A percentile compares a stretch with the other conserved stretches of the same genome.
Evolutionary conservation across 139 green algal genomes (phyloP).

Genomic region (Edaphochlamys debaryana): DNA sequence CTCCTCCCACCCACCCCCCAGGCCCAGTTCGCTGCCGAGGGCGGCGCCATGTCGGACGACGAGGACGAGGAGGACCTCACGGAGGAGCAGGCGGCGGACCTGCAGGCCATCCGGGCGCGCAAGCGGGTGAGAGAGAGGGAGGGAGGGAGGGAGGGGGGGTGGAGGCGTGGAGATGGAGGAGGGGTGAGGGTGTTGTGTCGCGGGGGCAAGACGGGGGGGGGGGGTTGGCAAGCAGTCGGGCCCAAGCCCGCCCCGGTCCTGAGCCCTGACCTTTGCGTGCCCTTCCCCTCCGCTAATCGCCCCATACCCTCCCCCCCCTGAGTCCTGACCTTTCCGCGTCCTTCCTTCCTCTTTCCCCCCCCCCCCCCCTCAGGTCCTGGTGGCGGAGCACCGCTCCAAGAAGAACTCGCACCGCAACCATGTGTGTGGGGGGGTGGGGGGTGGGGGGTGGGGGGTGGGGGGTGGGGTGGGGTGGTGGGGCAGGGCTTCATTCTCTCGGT

Average conservation of each 20-base stretch:
- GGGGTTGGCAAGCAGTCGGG: no score
- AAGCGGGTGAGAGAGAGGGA: constrained; percentile 73
- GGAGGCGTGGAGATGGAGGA: no score
- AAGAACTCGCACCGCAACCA: constrained; percentile 61
- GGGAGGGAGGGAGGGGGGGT: no score
- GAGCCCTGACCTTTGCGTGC: no score
- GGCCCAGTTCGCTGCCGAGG: constrained; percentile 36
- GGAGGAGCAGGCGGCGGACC: constrained; percentile 75
- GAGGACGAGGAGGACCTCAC: constrained; percentile 75
- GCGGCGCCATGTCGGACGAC: constrained; percentile 46
- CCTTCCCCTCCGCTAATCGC: no score
- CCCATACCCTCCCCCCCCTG: no score
- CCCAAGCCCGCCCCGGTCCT: no score
- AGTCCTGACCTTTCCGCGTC: no score
- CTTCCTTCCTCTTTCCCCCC: not conserved
- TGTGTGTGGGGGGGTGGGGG: not conserved
- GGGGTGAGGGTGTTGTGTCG: no score
- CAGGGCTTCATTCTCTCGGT: no score
- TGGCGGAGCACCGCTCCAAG: constrained; percentile 79
- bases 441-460: no score
- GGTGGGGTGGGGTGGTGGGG: not conserved
- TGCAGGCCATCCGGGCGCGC: constrained; percentile 78
- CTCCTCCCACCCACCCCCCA: not conserved
- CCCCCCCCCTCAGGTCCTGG: constrained; percentile 43
- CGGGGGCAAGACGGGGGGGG: no score